Evolutionary conservation across 2,329 filamentous ascomycete genomes (phyloP), one percentile per base, ranked within the genome.

Genomic region (Orbilia quercus): DNA sequence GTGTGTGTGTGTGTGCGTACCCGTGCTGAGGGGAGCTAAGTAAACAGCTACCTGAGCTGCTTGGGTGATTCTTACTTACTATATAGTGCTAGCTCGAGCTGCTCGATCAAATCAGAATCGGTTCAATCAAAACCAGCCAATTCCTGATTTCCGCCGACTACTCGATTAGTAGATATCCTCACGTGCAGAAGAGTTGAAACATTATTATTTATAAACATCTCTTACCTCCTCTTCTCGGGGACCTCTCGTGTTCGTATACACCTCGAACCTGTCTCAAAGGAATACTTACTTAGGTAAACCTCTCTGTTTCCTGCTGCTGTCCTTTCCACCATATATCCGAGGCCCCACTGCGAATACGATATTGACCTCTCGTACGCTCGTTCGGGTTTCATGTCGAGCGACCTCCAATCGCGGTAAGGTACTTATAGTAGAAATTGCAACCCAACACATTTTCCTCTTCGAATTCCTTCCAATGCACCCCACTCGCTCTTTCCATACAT

Each of bases 391-490:
- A 64, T 64, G 60, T 55, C 60, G 23, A 16, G 47, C 60, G 50
- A 47, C 60, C 47, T 66, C 62, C 62, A 67, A 64, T 64, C 59
- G 50, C 36, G 36, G 42, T 58, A 58, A 57, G 67, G 67, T 59
- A n/a, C n/a, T n/a, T n/a, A n/a, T n/a, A n/a, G n/a, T n/a, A n/a
- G n/a, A 72, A 72, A 64, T 72, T 65, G 51, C 67, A 72, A 72
- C 59, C 60, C 67, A 72, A 72, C 67, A 72, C 67, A 72, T 59
- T 62, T 51, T 34, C 44, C n/a, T n/a, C n/a, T n/a, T n/a, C n/a
- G n/a, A n/a, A n/a, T n/a, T n/a, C n/a, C n/a, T n/a, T n/a, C 53
- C 62, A 53, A 55, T 67, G 63, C 45, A 59, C 66, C 59, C 59
- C 67, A 64, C 67, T 54, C 63, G 50, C 51, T 47, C 40, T 57